Evolutionary conservation across 176 grass and related monocot species (phyloP).

Genomic region (Triticum dicoccoides): DNA sequence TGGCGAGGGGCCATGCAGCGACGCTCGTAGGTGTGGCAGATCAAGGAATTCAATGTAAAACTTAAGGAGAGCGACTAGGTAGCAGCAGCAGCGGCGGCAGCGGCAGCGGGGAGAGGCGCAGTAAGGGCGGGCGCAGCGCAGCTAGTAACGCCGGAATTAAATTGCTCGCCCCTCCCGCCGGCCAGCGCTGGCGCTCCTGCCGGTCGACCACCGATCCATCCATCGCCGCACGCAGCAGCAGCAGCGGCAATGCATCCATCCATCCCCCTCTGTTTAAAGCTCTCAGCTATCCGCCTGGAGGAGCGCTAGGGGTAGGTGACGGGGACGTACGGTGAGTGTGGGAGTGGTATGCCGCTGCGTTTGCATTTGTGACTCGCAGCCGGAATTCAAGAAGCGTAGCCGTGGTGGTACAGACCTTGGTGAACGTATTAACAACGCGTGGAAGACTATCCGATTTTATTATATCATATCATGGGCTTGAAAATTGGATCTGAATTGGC

Average conservation of each 20-base stretch:
- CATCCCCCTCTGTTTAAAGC: not conserved
- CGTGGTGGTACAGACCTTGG: too few relatives aligned
- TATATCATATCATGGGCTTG: too few relatives aligned
- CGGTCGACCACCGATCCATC: slow-evolving; percentile 3
- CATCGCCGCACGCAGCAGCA: not conserved
- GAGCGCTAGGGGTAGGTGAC: not conserved
- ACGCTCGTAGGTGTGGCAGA: slow-evolving; percentile 34
- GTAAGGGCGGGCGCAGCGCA: slow-evolving; percentile 8
- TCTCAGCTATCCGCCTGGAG: not conserved
- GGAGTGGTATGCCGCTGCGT: not conserved
- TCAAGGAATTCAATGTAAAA: slow-evolving; percentile 34
- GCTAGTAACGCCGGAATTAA: slow-evolving; percentile 43
- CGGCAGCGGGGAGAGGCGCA: not conserved
- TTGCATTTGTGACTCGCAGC: not conserved
- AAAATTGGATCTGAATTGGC: too few relatives aligned
- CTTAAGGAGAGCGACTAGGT: slow-evolving; percentile 34
- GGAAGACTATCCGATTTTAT: too few relatives aligned
- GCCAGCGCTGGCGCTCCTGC: slow-evolving; percentile 25
- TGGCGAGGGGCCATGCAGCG: not conserved
- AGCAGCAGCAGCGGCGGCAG: not conserved
- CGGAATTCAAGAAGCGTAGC: too few relatives aligned
- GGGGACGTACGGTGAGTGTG: not conserved
- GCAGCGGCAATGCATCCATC: not conserved
- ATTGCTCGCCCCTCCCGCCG: slow-evolving; percentile 33
- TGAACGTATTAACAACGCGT: too few relatives aligned